These are phyloP conservation scores for Colletotrichum navitas DNA, from an alignment of 2,329 filamentous ascomycete genomes.

Conservation along the genomic window DNA sequence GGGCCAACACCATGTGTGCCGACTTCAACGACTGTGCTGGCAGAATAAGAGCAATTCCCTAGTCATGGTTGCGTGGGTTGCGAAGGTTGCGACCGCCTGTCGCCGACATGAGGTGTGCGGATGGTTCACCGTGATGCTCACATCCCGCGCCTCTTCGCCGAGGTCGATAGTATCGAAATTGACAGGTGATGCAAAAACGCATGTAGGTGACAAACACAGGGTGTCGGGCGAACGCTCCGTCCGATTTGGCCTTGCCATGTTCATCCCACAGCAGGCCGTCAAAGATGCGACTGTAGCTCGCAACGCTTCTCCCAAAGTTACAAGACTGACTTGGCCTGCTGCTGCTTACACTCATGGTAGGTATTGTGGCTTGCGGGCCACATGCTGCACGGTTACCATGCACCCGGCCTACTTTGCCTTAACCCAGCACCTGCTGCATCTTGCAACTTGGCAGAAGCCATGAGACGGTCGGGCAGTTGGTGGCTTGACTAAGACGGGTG, in stretches of 20 bases:
- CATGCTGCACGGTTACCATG: slow-evolving; percentile 12
- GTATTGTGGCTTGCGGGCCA: background rate
- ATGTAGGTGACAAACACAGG: background rate
- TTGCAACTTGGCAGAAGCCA: slow-evolving; percentile 14
- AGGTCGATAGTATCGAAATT: background rate
- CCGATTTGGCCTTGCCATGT: too few relatives aligned
- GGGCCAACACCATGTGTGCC: slow-evolving; percentile 16
- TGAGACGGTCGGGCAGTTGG: background rate
- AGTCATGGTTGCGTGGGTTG: background rate
- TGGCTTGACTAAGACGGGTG: background rate
- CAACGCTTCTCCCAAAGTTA: too few relatives aligned
- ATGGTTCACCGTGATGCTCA: slow-evolving; percentile 4
- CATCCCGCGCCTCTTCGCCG: background rate
- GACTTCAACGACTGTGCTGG: background rate
- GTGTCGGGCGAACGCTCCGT: background rate
- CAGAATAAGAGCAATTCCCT: slow-evolving; percentile 15
- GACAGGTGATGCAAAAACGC: background rate
- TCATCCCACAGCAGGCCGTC: background rate
- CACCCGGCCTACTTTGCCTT: slow-evolving; percentile 32
- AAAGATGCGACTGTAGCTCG: too few relatives aligned
- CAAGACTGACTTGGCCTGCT: too few relatives aligned
- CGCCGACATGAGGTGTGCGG: background rate
- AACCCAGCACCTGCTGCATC: slow-evolving; percentile 23
- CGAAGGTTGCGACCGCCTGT: slow-evolving; percentile 4
- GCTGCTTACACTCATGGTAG: background rate